Evolutionary conservation across 257 asterid genomes (phyloP).

Genomic region (Verbena officinalis): DNA sequence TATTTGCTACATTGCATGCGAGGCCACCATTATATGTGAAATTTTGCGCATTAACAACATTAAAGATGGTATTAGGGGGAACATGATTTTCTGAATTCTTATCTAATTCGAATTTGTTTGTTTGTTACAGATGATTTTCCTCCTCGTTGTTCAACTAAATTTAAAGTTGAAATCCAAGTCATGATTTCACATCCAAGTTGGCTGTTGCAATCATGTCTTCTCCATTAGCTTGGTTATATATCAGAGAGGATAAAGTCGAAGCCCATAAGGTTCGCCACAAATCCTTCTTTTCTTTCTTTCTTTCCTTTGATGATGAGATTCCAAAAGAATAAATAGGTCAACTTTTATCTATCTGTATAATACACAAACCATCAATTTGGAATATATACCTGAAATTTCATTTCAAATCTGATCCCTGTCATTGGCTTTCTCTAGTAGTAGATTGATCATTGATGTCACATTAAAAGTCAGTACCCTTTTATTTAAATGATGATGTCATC

Average conservation of each 20-base stretch:
- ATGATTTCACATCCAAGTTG: slow-evolving; percentile 58
- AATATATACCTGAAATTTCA: slow-evolving; percentile 55
- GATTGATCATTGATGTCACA: slow-evolving; percentile 40
- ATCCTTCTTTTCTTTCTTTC: slow-evolving; percentile 47
- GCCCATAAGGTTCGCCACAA: slow-evolving; percentile 83
- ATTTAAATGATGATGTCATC: slow-evolving; percentile 40
- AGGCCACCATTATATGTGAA: slow-evolving; percentile 21
- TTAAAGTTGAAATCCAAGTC: slow-evolving; percentile 78
- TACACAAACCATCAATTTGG: slow-evolving; percentile 48
- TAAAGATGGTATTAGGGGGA: background rate
- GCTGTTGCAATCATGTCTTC: slow-evolving; percentile 50
- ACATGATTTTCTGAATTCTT: background rate
- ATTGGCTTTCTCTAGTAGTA: slow-evolving; percentile 24
- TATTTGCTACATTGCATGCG: slow-evolving; percentile 15
- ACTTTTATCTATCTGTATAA: slow-evolving; percentile 35
- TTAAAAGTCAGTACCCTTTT: slow-evolving; percentile 35
- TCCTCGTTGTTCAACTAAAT: slow-evolving; percentile 44
- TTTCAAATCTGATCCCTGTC: slow-evolving; percentile 35
- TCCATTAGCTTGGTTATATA: slow-evolving; percentile 45
- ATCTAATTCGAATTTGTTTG: slow-evolving; percentile 19
- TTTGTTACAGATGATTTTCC: slow-evolving; percentile 36
- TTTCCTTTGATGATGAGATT: slow-evolving; percentile 61
- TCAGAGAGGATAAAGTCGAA: slow-evolving; percentile 46
- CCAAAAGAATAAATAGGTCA: slow-evolving; percentile 39
- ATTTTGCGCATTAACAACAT: background rate